Conservation (phyloP, 345 rosid genomes). For the Cochlearia excelsa region DNA sequence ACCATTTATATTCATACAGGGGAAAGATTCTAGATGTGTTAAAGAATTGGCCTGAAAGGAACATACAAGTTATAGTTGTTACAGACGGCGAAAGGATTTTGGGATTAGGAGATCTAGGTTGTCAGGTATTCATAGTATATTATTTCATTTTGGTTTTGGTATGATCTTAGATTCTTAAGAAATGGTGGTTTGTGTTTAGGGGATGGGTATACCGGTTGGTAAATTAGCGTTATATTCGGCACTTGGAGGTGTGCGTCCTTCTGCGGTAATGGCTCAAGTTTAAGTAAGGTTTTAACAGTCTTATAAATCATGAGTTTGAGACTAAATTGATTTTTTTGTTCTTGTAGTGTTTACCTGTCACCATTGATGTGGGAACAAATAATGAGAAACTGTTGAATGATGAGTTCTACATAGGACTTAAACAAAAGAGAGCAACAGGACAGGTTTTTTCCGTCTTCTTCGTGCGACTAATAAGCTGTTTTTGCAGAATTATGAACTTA, state of each 20-base stretch:
- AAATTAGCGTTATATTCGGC: conserved; percentile 80
- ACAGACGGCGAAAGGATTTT: conserved; percentile 92
- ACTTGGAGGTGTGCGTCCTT: conserved; percentile 91
- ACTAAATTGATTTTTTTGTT: not conserved
- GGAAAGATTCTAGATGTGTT: conserved; percentile 86
- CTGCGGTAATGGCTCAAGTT: conserved; percentile 44
- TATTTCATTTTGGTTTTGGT: conserved; percentile 1
- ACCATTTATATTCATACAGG: conserved; percentile 35
- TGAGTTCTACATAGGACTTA: conserved; percentile 85
- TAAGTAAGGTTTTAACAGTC: not conserved
- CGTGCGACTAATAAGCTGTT: too few species aligned
- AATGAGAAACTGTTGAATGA: conserved; percentile 73
- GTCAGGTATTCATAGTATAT: conserved; percentile 57
- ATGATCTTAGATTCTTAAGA: conserved; percentile 4
- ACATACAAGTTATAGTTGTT: conserved; percentile 87
- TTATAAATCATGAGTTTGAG: not conserved
- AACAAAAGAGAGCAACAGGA: conserved; percentile 75
- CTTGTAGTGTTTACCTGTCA: conserved; percentile 76
- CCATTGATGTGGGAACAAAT: conserved; percentile 91
- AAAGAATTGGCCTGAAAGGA: conserved; percentile 89
- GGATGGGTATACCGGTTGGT: conserved; percentile 95
- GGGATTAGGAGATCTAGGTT: conserved; percentile 97
- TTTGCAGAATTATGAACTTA: not conserved
- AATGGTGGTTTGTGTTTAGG: conserved; percentile 34
- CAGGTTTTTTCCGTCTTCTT: conserved; percentile 41